phyloP scores from a whole-genome alignment of 2,329 filamentous ascomycete genomes.

The Chalaropsis ovoidea region DNA sequence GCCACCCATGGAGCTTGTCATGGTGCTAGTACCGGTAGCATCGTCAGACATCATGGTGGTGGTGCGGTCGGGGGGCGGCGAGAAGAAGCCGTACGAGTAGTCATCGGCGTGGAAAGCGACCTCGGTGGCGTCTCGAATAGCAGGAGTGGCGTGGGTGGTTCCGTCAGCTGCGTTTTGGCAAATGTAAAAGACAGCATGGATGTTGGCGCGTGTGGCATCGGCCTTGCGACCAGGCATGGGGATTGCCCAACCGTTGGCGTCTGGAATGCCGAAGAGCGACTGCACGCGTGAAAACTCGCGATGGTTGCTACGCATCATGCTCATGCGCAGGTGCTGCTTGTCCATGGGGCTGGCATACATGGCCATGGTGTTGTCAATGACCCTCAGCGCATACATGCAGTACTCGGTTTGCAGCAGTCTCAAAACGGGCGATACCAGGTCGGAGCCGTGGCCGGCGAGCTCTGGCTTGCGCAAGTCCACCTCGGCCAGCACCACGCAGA shows the following conservation, averaged over 20 bases:
- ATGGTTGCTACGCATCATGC: constrained; percentile 81
- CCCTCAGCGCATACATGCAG: constrained; percentile 82
- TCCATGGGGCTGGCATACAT: constrained; percentile 89
- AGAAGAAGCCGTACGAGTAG: constrained; percentile 71
- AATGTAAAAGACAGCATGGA: constrained; percentile 92
- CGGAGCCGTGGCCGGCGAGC: constrained; percentile 81
- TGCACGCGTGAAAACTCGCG: constrained; percentile 94
- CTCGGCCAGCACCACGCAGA: constrained; percentile 74
- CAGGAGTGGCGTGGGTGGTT: constrained; percentile 42
- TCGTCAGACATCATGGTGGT: constrained; percentile 93
- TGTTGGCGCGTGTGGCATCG: constrained; percentile 74
- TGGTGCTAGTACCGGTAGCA: constrained; percentile 57
- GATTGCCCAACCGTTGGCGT: constrained; percentile 91
- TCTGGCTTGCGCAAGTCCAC: constrained; percentile 89
- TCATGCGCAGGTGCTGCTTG: constrained; percentile 91
- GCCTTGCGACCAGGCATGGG: constrained; percentile 87
- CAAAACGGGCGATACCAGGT: constrained; percentile 85
- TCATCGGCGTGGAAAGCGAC: constrained; percentile 91
- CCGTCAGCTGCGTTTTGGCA: constrained; percentile 56
- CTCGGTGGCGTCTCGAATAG: constrained; percentile 80
- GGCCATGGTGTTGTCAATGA: constrained; percentile 89
- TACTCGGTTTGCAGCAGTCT: constrained; percentile 85
- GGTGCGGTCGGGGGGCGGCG: constrained; percentile 60
- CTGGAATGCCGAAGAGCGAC: constrained; percentile 91
- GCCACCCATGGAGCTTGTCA: constrained; percentile 39